phyloP scores from a whole-genome alignment of 805 yeast genomes.

The Yarrowia sp. region DNA sequence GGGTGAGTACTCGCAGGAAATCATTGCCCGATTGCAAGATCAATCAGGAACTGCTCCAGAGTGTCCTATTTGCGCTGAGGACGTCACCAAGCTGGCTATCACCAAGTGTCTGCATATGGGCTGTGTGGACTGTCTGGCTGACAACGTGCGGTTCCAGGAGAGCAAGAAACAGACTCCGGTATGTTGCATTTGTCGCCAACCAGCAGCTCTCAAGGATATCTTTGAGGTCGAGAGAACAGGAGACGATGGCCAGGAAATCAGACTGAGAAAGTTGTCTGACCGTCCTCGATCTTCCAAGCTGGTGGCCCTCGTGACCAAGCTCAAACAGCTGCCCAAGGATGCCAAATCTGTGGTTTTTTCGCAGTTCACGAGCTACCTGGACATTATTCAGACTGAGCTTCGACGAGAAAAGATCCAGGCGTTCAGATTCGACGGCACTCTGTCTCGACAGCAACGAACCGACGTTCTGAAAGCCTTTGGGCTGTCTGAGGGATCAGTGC shows the following conservation, averaged over 20 bases:
- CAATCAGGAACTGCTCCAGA: slow-evolving; percentile 59
- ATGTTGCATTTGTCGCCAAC: slow-evolving; percentile 80
- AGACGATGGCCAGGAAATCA: slow-evolving; percentile 42
- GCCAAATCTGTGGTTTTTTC: slow-evolving; percentile 88
- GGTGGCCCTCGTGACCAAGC: slow-evolving; percentile 67
- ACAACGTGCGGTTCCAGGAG: slow-evolving; percentile 74
- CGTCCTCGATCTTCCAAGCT: slow-evolving; percentile 69
- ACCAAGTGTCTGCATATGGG: slow-evolving; percentile 83
- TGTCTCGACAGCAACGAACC: slow-evolving; percentile 70
- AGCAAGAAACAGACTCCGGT: slow-evolving; percentile 55
- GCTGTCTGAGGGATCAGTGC: slow-evolving; percentile 52
- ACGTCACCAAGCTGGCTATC: slow-evolving; percentile 67
- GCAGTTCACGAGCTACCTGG: slow-evolving; percentile 84
- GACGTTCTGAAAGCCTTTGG: slow-evolving; percentile 65
- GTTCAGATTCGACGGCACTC: slow-evolving; percentile 82
- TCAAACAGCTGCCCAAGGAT: slow-evolving; percentile 55
- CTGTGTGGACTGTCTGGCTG: slow-evolving; percentile 74
- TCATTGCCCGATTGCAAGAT: slow-evolving; percentile 7
- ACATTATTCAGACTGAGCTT: slow-evolving; percentile 71
- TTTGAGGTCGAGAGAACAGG: slow-evolving; percentile 53
- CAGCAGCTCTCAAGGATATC: slow-evolving; percentile 59
- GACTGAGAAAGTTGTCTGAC: slow-evolving; percentile 40
- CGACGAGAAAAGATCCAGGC: slow-evolving; percentile 59
- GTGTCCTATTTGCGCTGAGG: slow-evolving; percentile 84
- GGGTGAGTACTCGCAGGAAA: neutral